Base-by-base conservation (phyloP, 352 stramenopile species). In the Phytopythium boreale region DNA sequence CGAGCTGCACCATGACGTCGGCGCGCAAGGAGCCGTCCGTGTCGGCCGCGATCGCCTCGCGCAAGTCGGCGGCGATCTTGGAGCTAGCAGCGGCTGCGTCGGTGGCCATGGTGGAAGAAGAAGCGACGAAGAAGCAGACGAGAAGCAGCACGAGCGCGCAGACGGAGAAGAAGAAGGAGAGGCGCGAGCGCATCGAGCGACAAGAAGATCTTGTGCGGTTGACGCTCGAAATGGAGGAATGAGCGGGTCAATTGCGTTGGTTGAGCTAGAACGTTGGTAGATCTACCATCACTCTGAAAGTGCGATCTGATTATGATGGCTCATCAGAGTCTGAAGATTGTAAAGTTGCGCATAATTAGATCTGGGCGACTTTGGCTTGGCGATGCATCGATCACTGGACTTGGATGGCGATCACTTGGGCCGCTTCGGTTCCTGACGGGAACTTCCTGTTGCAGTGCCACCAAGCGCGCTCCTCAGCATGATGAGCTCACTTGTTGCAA, bases 1-100 rank as follows among this genome's bases (percentile, higher is more conserved):
- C 61, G 46, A 90, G 67, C 68, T 88, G 72, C 29, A 88, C 63
- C 75, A 88, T 77, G 53, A 90, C 64, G 65, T 90, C 71, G 58
- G 77, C 70, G 4, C 64, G 59, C 11, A 73, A 61, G 15, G 57
- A 41, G 20, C 56, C 17, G 29, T 79, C 68, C 2, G 50, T 27
- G 37, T 75, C 59, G 17, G 55, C 41, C 19, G n/a, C 52, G 43
- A 90, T 72, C 20, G 68, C 63, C 11, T 22, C 41, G 29, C 76
- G 69, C 60, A 90, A 61, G 12, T 68, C 53, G 0, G 56, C 31
- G 5, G 56, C 72, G 44, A 88, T 68, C 62, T 90, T 90, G 34
- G 44, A 27, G 56, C 7, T 37, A 12, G 47, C 5, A 17, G 47
- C 31, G 27, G 22, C 27, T 19, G 47, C 22, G 6, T 4, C 14